These are phyloP conservation scores for Pouteria glomerata DNA, from an alignment of 148 eudicot species.

Conservation along the genomic window DNA sequence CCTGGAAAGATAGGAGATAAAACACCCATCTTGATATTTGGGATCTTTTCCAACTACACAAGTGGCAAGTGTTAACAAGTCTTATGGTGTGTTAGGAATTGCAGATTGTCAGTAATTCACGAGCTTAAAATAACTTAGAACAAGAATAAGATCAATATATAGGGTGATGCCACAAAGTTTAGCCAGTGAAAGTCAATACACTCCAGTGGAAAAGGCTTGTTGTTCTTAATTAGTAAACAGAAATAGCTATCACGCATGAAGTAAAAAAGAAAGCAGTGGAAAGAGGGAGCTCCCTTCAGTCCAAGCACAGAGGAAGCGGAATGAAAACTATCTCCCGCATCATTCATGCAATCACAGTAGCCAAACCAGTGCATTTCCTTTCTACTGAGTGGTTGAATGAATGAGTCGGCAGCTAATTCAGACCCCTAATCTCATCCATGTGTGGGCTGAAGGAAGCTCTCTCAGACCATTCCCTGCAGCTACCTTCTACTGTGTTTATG, in stretches of 20 bases:
- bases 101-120: not conserved
- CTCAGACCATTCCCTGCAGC: constrained; percentile 37
- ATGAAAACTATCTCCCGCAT: constrained; percentile 99
- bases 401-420: constrained; percentile 99
- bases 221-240: not conserved
- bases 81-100: not conserved
- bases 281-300: constrained; percentile 99
- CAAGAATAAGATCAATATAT: not conserved
- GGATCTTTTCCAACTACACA: not conserved
- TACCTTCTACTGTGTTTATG: not conserved
- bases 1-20: not conserved
- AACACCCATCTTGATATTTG: not conserved
- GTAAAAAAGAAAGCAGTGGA: constrained; percentile 26
- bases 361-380: constrained; percentile 13
- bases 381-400: constrained; percentile 88
- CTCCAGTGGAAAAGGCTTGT: not conserved
- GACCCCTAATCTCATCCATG: constrained; percentile 65
- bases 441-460: constrained; percentile 99
- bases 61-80: not conserved
- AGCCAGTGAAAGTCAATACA: not conserved
- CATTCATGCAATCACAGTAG: constrained; percentile 98
- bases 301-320: constrained; percentile 89
- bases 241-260: not conserved
- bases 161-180: not conserved
- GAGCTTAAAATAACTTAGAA: not conserved